Percentiles rank a stretch among this genome's conserved stretches.
Conservation (phyloP, 2,329 filamentous ascomycete species). For the Fusarium sp. region DNA sequence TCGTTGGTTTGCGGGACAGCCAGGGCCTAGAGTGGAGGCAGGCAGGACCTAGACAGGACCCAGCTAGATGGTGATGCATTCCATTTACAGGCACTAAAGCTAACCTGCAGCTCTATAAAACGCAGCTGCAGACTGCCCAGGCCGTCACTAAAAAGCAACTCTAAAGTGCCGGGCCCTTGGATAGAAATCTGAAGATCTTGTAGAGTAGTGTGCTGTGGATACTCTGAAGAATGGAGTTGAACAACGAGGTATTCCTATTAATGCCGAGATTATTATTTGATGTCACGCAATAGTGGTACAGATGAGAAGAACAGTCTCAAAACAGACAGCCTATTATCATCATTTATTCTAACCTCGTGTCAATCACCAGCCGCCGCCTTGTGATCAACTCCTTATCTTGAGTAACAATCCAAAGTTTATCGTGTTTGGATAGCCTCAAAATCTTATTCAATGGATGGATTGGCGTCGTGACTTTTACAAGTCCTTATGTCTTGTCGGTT, state of each 20-base stretch:
- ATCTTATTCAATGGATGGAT: neutral
- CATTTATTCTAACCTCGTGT: neutral
- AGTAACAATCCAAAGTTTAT: neutral
- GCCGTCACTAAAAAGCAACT: neutral
- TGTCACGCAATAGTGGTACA: neutral
- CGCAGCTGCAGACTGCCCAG: conserved; percentile 8
- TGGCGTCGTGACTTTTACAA: neutral
- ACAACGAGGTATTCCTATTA: neutral
- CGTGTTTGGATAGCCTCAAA: neutral
- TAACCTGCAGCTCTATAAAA: conserved; percentile 8
- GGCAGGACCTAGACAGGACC: conserved; percentile 22
- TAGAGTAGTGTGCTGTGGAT: conserved; percentile 7
- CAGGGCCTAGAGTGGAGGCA: conserved; percentile 34
- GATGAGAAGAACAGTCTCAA: neutral
- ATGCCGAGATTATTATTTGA: neutral
- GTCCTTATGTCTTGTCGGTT: neutral
- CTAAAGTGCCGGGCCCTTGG: neutral
- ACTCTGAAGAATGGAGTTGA: neutral
- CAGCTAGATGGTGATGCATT: conserved; percentile 33
- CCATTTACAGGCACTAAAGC: conserved; percentile 27
- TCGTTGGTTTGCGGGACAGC: conserved; percentile 32
- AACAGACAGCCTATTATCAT: neutral
- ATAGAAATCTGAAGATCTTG: neutral
- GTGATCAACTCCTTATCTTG: neutral
- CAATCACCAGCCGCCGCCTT: neutral